Evolutionary conservation across 2,329 filamentous ascomycete species (phyloP).

Genomic region (Clarireedia homoeocarpa): DNA sequence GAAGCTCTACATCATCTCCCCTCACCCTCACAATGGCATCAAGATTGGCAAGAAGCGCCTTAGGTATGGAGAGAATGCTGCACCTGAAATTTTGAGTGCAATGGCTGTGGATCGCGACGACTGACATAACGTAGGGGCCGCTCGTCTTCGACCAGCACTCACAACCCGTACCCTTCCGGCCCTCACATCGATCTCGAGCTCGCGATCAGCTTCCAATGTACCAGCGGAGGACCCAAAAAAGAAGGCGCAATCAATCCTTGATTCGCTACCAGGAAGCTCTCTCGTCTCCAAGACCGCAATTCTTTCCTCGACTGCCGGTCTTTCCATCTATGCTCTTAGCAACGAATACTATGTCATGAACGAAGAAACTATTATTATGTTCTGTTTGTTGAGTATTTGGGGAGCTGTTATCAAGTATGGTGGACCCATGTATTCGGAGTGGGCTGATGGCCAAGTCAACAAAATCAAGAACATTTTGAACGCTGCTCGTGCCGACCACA

Average conservation of each 20-base stretch:
- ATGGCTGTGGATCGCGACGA: slow-evolving; percentile 20
- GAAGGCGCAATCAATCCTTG: slow-evolving; percentile 93
- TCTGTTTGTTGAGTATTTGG: slow-evolving; percentile 92
- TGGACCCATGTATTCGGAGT: slow-evolving; percentile 85
- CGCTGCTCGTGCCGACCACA: slow-evolving; percentile 89
- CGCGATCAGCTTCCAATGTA: slow-evolving; percentile 67
- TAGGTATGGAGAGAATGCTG: slow-evolving; percentile 61
- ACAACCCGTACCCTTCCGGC: slow-evolving; percentile 68
- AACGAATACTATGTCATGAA: slow-evolving; percentile 99
- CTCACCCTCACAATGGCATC: slow-evolving; percentile 82
- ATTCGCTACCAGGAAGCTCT: slow-evolving; percentile 85
- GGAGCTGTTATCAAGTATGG: slow-evolving; percentile 86
- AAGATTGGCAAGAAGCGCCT: slow-evolving; percentile 89
- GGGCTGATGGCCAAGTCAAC: slow-evolving; percentile 80
- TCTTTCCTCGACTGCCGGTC: slow-evolving; percentile 83
- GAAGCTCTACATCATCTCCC: slow-evolving; percentile 42
- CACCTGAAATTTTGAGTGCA: slow-evolving; percentile 5
- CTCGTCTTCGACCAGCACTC: slow-evolving; percentile 79
- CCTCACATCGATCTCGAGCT: slow-evolving; percentile 57
- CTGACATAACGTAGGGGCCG: slow-evolving; percentile 55
- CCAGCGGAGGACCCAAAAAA: slow-evolving; percentile 86
- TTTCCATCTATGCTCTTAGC: slow-evolving; percentile 92
- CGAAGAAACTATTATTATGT: slow-evolving; percentile 92
- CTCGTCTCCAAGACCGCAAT: slow-evolving; percentile 94
- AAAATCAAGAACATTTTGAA: slow-evolving; percentile 96